Conservation (phyloP, 1,139 yeast species). For the Scheffersomyces illinoinensis region DNA sequence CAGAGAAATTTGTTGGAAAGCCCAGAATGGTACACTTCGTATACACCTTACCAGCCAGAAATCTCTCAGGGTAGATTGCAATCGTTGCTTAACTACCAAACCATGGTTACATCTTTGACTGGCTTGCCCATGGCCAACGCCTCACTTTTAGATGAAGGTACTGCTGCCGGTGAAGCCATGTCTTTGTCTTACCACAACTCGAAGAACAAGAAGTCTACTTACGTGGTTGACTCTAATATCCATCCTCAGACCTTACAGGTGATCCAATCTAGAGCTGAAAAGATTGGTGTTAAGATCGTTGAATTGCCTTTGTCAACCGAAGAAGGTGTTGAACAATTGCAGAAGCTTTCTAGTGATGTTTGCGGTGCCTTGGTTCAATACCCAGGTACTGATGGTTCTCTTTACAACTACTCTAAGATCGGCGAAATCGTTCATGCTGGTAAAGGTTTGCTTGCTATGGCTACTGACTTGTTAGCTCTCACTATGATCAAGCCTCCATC, state of each 20-base stretch:
- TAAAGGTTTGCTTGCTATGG: conserved; percentile 80
- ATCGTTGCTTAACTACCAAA: conserved; percentile 86
- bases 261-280: conserved; percentile 73
- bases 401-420: conserved; percentile 54
- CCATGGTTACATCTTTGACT: conserved; percentile 83
- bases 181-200: conserved; percentile 70
- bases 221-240: conserved; percentile 71
- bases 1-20: conserved; percentile 89
- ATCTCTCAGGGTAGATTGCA: conserved; percentile 96
- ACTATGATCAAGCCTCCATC: conserved; percentile 84
- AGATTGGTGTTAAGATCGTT: conserved; percentile 67
- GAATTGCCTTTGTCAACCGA: conserved; percentile 54
- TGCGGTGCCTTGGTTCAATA: conserved; percentile 90
- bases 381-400: conserved; percentile 84
- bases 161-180: conserved; percentile 99
- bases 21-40: conserved; percentile 98
- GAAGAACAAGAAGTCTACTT: conserved; percentile 66
- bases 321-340: conserved; percentile 46
- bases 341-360: conserved; percentile 38
- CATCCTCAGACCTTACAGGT: conserved; percentile 89
- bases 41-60: conserved; percentile 98
- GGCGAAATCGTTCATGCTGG: conserved; percentile 66
- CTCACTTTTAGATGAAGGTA: conserved; percentile 91
- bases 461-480: conserved; percentile 87
- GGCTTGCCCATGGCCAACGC: conserved; percentile 94